Percentiles rank a stretch among this genome's conserved stretches.
Conservation (phyloP, 495 filamentous ascomycete genomes). For the Podospora pseudoanserina region DNA sequence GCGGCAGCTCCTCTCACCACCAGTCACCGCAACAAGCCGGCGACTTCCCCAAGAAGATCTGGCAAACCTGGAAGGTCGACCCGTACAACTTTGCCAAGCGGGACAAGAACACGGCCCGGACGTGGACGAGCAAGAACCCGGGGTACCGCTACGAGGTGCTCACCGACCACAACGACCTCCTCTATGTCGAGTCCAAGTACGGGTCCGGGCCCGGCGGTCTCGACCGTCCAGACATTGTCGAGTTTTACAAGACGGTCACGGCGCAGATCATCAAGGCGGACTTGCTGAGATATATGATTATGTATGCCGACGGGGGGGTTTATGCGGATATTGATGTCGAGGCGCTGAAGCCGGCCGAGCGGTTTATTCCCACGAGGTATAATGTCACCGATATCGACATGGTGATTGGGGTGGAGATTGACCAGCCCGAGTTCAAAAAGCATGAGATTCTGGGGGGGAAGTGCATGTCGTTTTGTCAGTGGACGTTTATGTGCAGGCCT, state of each 20-base stretch:
- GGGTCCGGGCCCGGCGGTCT: conserved; percentile 49
- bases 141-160: conserved; percentile 57
- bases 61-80: conserved; percentile 63
- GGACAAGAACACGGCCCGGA: conserved; percentile 47
- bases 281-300: conserved; percentile 53
- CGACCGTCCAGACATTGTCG: conserved; percentile 56
- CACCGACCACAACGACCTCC: conserved; percentile 54
- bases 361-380: conserved; percentile 50
- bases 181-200: conserved; percentile 55
- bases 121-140: conserved; percentile 58
- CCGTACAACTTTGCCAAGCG: conserved; percentile 51
- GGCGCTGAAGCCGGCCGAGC: conserved; percentile 42
- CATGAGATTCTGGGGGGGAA: conserved; percentile 60
- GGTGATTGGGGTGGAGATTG: conserved; percentile 61
- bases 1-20: neutral
- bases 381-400: conserved; percentile 48
- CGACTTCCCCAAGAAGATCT: conserved; percentile 43
- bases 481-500: conserved; percentile 61
- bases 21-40: neutral
- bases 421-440: conserved; percentile 55
- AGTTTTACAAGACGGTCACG: conserved; percentile 50
- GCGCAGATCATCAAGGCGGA: conserved; percentile 59
- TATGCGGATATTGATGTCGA: conserved; percentile 57
- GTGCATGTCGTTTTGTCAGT: conserved; percentile 59
- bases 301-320: conserved; percentile 53